Base-by-base conservation (phyloP, 768 basidiomycete genomes). In the Royoungia palumana region DNA sequence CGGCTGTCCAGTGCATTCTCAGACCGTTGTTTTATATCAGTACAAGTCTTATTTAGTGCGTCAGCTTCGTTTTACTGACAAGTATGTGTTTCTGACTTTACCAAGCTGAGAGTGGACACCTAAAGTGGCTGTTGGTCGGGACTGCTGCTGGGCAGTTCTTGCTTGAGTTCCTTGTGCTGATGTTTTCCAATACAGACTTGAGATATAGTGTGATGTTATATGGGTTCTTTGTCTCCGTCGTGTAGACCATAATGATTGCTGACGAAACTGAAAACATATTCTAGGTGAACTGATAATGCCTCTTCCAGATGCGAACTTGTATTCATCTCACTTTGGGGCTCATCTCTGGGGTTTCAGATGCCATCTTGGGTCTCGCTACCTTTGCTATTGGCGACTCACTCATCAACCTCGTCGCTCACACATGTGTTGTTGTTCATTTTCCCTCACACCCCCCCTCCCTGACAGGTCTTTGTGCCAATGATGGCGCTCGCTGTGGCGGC, bases 201-300 rank as follows among this genome's bases (percentile, higher is more conserved):
- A 75, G 81, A 53, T 73, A 76, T 93, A 68, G 75, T 78, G 10
- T 78, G 94, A 9, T 95, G 92, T 61, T 86, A 83, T 19, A 85
- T 94, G 95, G 96, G 0, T 99, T 99, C 70, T 65, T 85, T 20
- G 86, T 95, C 21, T 78, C 93, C 3, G 81, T 97, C 52, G 84
- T 97, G 8, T 99, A 95, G 95, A 97, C 98, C 58, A 94, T 97
- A 83, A 93, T 89, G 6, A 94, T 98, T 41, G 94, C 94, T 1
- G 94, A 96, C 64, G 94, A 97, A 64, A 93, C 94, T 2, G 93
- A 25, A n/a, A 79, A 87, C 41, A 85, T 97, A 12, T 77, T 98
- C 11, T 84, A 87, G 73, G 94, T 94, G 48, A 78, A 57, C 20
- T 4, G 17, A 24, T 19, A 0, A 13, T n/a, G 5, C 9, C 6